phyloP scores from a whole-genome alignment of 805 yeast genomes.

The Candida odintsovae region DNA sequence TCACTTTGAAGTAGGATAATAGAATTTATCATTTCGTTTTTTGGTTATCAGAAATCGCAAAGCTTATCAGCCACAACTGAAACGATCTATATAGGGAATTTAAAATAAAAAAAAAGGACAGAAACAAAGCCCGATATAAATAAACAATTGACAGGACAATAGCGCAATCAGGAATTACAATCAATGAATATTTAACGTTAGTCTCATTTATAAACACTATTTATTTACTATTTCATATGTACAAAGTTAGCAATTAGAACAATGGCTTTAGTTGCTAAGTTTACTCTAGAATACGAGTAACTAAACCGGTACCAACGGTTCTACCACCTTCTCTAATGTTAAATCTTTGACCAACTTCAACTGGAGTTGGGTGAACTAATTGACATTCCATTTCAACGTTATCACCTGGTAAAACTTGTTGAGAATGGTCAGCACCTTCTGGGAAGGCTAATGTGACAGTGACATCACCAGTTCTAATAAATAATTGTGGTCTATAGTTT shows the following conservation, averaged over 20 bases:
- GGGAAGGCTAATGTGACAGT: conserved; percentile 91
- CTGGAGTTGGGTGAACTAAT: conserved; percentile 83
- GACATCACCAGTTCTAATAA: conserved; percentile 93
- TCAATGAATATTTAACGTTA: not conserved
- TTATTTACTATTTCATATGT: not conserved
- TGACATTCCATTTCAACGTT: conserved; percentile 94
- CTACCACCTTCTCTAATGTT: conserved; percentile 99
- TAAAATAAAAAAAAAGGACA: not conserved
- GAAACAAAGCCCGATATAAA: not conserved
- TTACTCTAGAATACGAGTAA: conserved; percentile 79
- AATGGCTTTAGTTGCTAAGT: not conserved
- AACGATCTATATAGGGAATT: not conserved
- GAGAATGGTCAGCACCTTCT: conserved; percentile 73
- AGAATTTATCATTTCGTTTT: too few species aligned
- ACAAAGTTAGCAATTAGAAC: not conserved
- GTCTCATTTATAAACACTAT: not conserved
- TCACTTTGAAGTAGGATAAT: too few species aligned
- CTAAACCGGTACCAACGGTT: conserved; percentile 98
- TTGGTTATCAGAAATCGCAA: not conserved
- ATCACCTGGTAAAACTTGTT: conserved; percentile 97
- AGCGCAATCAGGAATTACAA: too few species aligned
- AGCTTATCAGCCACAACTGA: not conserved
- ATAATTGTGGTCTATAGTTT: conserved; percentile 97
- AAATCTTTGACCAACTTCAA: conserved; percentile 97
- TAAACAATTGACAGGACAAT: too few species aligned